Percentiles rank a stretch among this genome's conserved stretches.
Conservation (phyloP, 2,329 filamentous ascomycete genomes). For the Domatiomyces globalis region DNA sequence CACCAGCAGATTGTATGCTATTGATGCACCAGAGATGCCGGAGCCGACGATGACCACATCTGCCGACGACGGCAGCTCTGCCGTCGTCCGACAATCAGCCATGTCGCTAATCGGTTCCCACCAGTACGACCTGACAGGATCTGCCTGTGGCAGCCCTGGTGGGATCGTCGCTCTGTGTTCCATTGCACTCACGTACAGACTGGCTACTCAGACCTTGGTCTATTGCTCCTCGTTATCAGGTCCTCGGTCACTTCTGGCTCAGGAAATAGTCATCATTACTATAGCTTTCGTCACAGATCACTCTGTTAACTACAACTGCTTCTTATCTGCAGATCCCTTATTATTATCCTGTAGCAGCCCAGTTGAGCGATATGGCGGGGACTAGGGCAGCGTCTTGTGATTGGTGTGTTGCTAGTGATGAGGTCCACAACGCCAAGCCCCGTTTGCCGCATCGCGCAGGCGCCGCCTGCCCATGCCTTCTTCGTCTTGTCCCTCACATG, state of each 20-base stretch:
- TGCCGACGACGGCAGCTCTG: slow-evolving; percentile 17
- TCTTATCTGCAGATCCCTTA: too few relatives aligned
- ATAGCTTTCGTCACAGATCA: too few relatives aligned
- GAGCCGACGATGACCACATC: slow-evolving; percentile 28
- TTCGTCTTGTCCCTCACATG: neutral
- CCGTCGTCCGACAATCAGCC: slow-evolving; percentile 9
- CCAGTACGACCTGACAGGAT: slow-evolving; percentile 27
- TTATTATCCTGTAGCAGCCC: too few relatives aligned
- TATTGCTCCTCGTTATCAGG: too few relatives aligned
- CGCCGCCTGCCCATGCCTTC: neutral
- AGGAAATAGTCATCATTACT: too few relatives aligned
- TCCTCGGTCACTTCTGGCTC: too few relatives aligned
- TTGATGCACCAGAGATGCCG: slow-evolving; percentile 25
- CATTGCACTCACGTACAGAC: too few relatives aligned
- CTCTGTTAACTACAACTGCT: too few relatives aligned
- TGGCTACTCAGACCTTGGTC: too few relatives aligned
- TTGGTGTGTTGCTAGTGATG: neutral
- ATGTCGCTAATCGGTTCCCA: slow-evolving; percentile 20
- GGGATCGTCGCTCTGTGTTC: slow-evolving; percentile 5
- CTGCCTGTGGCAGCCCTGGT: slow-evolving; percentile 23
- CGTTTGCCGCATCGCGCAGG: neutral
- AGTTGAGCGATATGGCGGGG: too few relatives aligned
- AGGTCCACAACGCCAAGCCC: neutral
- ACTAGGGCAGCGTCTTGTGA: too few relatives aligned
- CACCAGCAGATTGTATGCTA: slow-evolving; percentile 21